Evolutionary conservation across 495 filamentous ascomycete genomes (phyloP).

Genomic region (Elasticomyces elasticus): DNA sequence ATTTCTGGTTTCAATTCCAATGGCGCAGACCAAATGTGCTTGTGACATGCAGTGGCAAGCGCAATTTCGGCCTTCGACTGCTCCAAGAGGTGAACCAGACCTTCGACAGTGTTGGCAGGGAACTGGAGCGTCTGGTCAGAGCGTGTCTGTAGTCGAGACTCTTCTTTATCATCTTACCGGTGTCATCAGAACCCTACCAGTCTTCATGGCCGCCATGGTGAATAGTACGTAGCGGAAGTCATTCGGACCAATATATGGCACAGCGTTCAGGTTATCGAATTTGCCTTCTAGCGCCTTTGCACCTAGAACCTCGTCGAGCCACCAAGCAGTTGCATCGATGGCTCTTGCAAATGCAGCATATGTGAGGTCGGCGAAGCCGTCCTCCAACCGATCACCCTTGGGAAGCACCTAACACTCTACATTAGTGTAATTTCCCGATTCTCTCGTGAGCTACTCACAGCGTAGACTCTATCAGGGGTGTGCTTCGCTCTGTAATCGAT

Average conservation of each 20-base stretch:
- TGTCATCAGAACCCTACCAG: neutral
- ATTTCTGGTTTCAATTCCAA: neutral
- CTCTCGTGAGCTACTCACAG: too few relatives aligned
- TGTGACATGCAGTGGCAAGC: neutral
- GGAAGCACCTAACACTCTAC: neutral
- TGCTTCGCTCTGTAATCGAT: neutral
- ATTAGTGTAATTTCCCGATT: neutral
- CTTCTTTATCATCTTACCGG: neutral
- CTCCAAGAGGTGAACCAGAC: neutral
- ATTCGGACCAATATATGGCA: neutral
- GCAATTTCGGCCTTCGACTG: neutral
- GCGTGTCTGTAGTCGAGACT: too few relatives aligned
- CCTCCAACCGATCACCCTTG: neutral
- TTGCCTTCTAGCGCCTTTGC: neutral
- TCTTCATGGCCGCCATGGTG: neutral
- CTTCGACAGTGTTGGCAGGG: neutral
- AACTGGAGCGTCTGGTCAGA: too few relatives aligned
- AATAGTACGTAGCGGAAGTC: neutral
- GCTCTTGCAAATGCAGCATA: neutral
- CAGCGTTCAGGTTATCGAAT: neutral
- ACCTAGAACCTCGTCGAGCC: neutral
- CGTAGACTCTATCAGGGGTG: too few relatives aligned
- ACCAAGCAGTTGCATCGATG: neutral
- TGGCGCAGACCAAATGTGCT: neutral
- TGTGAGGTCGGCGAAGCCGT: neutral